Percentiles rank a stretch among this genome's conserved stretches.
Evolutionary conservation across 371 early-diverging fungal species (phyloP).

Genomic region (Actinomortierella wolfii): DNA sequence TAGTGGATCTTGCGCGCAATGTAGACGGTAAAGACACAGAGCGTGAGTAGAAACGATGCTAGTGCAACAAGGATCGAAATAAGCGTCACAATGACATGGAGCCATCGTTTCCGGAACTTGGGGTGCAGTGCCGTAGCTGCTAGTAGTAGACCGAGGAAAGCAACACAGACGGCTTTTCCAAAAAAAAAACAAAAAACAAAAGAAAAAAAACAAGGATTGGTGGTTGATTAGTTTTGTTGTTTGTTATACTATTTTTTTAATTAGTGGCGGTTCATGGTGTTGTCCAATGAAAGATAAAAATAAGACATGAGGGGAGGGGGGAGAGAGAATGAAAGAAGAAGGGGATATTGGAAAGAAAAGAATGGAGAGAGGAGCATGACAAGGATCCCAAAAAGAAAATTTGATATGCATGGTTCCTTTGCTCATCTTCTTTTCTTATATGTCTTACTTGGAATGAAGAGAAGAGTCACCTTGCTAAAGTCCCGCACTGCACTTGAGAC

Average conservation of each 20-base stretch:
- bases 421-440: background rate
- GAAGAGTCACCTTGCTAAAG: conserved; percentile 23
- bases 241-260: background rate
- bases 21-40: conserved; percentile 25
- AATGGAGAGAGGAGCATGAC: too few species aligned
- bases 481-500: conserved; percentile 21
- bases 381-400: background rate
- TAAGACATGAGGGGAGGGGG: too few species aligned
- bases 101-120: conserved; percentile 27
- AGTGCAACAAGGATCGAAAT: conserved; percentile 24
- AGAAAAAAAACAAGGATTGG: background rate
- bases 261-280: too few species aligned
- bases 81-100: conserved; percentile 16
- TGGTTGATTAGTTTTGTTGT: background rate
- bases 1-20: conserved; percentile 29
- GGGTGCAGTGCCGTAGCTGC: conserved; percentile 21
- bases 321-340: too few species aligned
- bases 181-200: background rate
- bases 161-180: conserved; percentile 19
- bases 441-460: conserved; percentile 30
- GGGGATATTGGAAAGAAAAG: too few species aligned
- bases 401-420: background rate
- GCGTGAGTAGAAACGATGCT: conserved; percentile 18
- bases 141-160: conserved; percentile 22
- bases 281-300: too few species aligned